A percentile compares a stretch with the other conserved stretches of the same genome.
phyloP scores from a whole-genome alignment of 805 yeast genomes.

The Pichia gijzeniarum region DNA sequence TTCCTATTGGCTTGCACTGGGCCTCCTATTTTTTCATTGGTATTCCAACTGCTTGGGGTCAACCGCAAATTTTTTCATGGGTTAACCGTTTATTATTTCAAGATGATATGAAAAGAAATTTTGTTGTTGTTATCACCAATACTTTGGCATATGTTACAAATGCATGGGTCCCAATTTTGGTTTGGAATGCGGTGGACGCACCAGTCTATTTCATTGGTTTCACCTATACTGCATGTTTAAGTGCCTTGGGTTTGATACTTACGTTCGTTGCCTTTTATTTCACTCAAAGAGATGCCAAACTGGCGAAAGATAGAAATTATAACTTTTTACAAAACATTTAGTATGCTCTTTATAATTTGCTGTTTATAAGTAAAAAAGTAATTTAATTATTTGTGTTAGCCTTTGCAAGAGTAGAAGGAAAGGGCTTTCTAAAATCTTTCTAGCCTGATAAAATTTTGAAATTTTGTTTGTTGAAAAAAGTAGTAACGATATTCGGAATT shows the following conservation, averaged over 20 bases:
- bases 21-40: conserved; percentile 42
- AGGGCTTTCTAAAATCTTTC: no score
- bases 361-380: no score
- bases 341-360: no score
- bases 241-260: conserved; percentile 29
- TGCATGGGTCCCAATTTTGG: conserved; percentile 37
- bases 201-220: conserved; percentile 36
- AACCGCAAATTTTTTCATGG: conserved; percentile 53
- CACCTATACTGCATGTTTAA: conserved; percentile 31
- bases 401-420: no score
- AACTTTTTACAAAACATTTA: not conserved
- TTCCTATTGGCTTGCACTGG: conserved; percentile 46
- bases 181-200: conserved; percentile 34
- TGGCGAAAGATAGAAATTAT: not conserved
- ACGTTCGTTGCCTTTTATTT: conserved; percentile 23
- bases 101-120: conserved; percentile 39
- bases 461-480: no score
- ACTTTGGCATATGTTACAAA: conserved; percentile 36
- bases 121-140: conserved; percentile 36
- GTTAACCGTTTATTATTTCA: conserved; percentile 39
- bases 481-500: no score
- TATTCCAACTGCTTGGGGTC: conserved; percentile 46
- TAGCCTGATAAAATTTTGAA: no score
- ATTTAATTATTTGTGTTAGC: no score
- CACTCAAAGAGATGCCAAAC: conserved; percentile 18